Base-by-base conservation (phyloP, 768 basidiomycete genomes). In the Fomitopsis serialis region DNA sequence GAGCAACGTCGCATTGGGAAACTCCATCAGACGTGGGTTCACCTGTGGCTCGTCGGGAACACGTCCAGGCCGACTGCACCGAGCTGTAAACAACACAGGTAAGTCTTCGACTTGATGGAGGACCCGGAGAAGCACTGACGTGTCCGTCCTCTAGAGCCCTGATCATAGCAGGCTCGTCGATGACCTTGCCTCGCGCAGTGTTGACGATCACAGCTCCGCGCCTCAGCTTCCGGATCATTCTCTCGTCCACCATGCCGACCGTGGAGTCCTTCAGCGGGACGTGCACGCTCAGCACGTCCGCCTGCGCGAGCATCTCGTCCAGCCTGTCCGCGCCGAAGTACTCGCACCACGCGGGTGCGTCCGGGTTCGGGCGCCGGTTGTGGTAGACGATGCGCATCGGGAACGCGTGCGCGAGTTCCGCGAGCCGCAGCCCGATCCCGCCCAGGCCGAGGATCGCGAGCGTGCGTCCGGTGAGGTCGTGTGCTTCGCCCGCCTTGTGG, bases 321-420 rank as follows among this genome's bases (percentile, higher is more conserved):
- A 83, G 51, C 58, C 79, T 78, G 44, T 84, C 81, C 52, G 76
- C 72, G 25, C 73, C 70, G 57, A 84, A 82, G 68, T 96, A 98
- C 63, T 84, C 80, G 59, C 85, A 86, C 77, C 87, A 93, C 36
- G 70, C 75, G 0, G 91, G 88, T 0, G 81, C 84, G 44, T 80
- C 70, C 8, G 73, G 65, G 29, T 73, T 78, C 42, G 75, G 80
- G 56, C 76, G 76, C 37, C 90, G 75, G 32, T 76, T 84, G 70
- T 92, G 78, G 70, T 96, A 97, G 43, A 96, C 74, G 51, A 96
- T 74, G 48, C 87, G 86, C 94, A 98, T 94, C 7, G 87, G 89
- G 72, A 97, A 91, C 0, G 84, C 84, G 50, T 82, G 84, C 0
- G 76, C 84, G 51, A 92, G 77, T 60, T 87, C 77, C 0, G 86